These are phyloP conservation scores for Picea engelmannii DNA, from an alignment of 83 land plant genomes.

Conservation along the genomic window DNA sequence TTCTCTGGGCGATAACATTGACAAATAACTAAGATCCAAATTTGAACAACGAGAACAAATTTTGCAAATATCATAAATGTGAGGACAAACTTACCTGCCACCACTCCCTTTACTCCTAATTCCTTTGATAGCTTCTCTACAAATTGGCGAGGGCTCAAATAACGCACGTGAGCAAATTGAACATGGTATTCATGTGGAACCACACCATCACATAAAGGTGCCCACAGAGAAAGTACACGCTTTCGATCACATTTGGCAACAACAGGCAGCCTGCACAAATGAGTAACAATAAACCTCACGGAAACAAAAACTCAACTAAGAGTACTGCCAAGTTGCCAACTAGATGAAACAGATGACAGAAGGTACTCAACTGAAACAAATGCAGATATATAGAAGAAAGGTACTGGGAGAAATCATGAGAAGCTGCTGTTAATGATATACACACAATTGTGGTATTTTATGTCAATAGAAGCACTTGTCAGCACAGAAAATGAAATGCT, in stretches of 20 bases:
- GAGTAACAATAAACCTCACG: no score
- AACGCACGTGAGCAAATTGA: conserved; percentile 79
- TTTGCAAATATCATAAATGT: not conserved
- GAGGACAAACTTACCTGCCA: conserved; percentile 68
- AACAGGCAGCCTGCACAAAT: conserved; percentile 67
- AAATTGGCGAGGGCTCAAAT: conserved; percentile 83
- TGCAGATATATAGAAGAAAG: no score
- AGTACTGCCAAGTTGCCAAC: not conserved
- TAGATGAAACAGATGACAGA: not conserved
- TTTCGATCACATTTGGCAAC: conserved; percentile 89
- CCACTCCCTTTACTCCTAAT: conserved; percentile 77
- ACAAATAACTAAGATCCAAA: not conserved
- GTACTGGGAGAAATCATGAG: no score
- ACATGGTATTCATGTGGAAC: conserved; percentile 65
- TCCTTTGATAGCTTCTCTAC: conserved; percentile 85
- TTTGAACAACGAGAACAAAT: not conserved
- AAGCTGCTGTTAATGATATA: no score
- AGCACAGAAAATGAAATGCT: no score
- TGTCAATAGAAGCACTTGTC: no score
- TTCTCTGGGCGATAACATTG: not conserved
- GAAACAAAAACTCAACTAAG: not conserved
- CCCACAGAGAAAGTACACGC: conserved; percentile 85
- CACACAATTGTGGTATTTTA: no score
- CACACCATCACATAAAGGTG: conserved; percentile 60
- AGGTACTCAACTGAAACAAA: no score